Evolutionary conservation across 1,284 basidiomycete genomes (phyloP).

Genomic region (Xerocomus amazonicus): DNA sequence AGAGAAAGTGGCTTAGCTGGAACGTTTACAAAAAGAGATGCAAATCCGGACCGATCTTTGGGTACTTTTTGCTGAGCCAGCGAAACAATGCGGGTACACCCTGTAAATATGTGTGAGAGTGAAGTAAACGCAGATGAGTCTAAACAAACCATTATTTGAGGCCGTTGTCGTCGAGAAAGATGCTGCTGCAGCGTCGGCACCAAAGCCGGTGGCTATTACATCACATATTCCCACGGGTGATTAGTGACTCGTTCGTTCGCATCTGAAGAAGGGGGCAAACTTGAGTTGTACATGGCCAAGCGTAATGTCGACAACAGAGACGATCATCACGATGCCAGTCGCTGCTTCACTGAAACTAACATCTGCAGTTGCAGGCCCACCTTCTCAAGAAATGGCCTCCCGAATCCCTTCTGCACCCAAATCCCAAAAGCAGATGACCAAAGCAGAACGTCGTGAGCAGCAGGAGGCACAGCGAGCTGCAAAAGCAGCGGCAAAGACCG

Average conservation of each 20-base stretch:
- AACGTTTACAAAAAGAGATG: background rate
- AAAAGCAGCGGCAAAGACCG: conserved; percentile 44
- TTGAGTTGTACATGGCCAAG: background rate
- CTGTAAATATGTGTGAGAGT: conserved; percentile 38
- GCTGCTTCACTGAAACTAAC: conserved; percentile 23
- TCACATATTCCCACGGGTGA: conserved; percentile 25
- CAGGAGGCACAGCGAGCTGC: conserved; percentile 79
- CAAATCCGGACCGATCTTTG: conserved; percentile 75
- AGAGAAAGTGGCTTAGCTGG: background rate
- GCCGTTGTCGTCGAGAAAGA: background rate
- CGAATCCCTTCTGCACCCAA: conserved; percentile 13
- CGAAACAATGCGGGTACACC: conserved; percentile 94
- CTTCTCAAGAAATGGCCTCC: conserved; percentile 6
- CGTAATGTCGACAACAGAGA: conserved; percentile 21
- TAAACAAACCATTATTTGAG: conserved; percentile 20
- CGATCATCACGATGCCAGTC: conserved; percentile 15
- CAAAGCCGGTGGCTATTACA: conserved; percentile 18
- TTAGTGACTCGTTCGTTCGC: conserved; percentile 14
- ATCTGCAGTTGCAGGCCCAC: conserved; percentile 1
- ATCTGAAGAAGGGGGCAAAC: background rate
- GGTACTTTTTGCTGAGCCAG: conserved; percentile 96
- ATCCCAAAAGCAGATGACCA: conserved; percentile 69
- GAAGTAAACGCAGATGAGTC: background rate
- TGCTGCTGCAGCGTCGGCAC: background rate
- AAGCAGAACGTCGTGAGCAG: conserved; percentile 74